Base-by-base conservation (phyloP, 352 stramenopile genomes). In the Pythium apleroticum region DNA sequence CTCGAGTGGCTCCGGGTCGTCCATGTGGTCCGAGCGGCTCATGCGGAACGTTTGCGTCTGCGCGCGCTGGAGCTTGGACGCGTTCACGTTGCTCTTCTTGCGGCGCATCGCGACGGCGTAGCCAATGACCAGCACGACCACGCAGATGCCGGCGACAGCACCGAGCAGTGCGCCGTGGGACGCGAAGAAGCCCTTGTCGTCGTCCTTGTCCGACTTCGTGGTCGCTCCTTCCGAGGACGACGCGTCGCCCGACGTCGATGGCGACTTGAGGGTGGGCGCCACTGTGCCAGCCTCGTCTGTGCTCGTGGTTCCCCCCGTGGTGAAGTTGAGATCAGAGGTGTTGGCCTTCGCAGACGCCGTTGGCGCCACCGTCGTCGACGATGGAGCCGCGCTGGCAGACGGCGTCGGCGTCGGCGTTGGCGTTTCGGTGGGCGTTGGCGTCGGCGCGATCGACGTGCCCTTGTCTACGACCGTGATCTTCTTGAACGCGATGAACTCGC, bases 401-500 rank as follows among this genome's bases (percentile, higher is more conserved):
- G 59, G 49, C 0, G 63, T 33, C 14, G 65, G 52, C 22, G 65
- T 52, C 12, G 72, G 55, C 22, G 65, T 52, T 15, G 72, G 55
- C 25, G 65, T 49, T 24, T 65, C 35, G 0, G 62, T 66, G 4
- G 72, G 57, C 0, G 61, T 41, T 2, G 72, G 55, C 17, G 72
- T 57, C 0, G 71, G 58, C 39, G 73, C 72, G 60, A 89, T 80
- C n/a, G 52, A 17, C 24, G 68, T 68, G 48, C 74, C 72, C 1
- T 70, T 71, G 12, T 82, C 80, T 35, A 89, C 76, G 52, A 93
- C 66, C 57, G 65, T 81, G 69, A 91, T 78, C 54, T 82, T 90
- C 59, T 82, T 72, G 63, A 93, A 87, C 12, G 77, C 71, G 19
- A 93, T 24, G 64, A 84, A 93, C 65, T 93, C 81, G 30, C 74